Conservation (phyloP, 768 basidiomycete genomes). For the Chiua virens region DNA sequence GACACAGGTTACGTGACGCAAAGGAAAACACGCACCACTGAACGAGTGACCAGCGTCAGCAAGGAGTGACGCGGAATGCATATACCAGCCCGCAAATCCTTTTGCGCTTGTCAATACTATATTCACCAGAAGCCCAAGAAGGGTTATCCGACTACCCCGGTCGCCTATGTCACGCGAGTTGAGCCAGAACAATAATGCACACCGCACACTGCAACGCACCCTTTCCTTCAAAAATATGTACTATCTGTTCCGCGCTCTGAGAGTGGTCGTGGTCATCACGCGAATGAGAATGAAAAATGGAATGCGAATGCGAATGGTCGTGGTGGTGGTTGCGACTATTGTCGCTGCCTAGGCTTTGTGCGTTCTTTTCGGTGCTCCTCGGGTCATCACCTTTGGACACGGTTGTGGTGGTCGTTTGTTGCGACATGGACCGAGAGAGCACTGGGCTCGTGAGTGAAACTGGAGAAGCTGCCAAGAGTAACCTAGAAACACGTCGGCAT, state of each 20-base stretch:
- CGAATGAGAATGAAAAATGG: constrained; percentile 67
- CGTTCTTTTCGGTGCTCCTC: constrained; percentile 20
- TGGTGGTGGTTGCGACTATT: constrained; percentile 34
- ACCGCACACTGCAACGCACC: constrained; percentile 41
- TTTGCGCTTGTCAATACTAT: constrained; percentile 80
- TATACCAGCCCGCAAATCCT: constrained; percentile 83
- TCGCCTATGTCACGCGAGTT: constrained; percentile 50
- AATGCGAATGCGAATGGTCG: constrained; percentile 56
- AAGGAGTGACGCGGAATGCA: constrained; percentile 87
- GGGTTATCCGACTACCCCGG: constrained; percentile 78
- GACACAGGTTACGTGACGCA: neutral
- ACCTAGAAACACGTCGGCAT: constrained; percentile 18
- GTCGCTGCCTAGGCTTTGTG: constrained; percentile 30
- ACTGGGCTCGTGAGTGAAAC: neutral
- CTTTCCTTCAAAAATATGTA: constrained; percentile 64
- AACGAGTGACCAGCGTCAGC: constrained; percentile 94
- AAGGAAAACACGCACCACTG: constrained; percentile 58
- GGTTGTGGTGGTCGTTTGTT: constrained; percentile 20
- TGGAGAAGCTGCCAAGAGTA: neutral
- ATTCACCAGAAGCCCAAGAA: constrained; percentile 82
- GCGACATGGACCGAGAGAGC: constrained; percentile 19
- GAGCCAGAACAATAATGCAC: neutral
- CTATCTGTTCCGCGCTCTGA: constrained; percentile 65
- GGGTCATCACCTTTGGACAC: constrained; percentile 24
- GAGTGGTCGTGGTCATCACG: constrained; percentile 58